phyloP scores from a whole-genome alignment of 2,329 filamentous ascomycete genomes.

The Scleromitrula shiraiana region DNA sequence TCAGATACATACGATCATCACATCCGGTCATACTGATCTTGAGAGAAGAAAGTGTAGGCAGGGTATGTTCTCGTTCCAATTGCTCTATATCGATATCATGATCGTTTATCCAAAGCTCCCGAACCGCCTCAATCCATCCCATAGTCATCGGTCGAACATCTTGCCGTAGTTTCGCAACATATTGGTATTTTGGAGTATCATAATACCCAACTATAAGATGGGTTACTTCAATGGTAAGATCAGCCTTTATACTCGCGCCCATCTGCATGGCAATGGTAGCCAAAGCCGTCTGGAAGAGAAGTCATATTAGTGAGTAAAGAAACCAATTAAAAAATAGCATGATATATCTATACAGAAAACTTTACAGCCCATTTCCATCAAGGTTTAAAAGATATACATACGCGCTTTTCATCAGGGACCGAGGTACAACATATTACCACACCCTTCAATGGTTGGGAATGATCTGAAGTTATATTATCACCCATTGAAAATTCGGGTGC shows the following conservation, averaged over 20 bases:
- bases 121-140: slow-evolving; percentile 78
- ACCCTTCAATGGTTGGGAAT: slow-evolving; percentile 47
- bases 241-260: slow-evolving; percentile 79
- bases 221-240: slow-evolving; percentile 92
- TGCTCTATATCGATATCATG: slow-evolving; percentile 63
- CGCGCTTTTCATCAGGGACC: slow-evolving; percentile 69
- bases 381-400: slow-evolving; percentile 35
- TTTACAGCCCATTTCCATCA: too few species aligned
- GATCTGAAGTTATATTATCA: slow-evolving; percentile 16
- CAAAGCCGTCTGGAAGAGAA: slow-evolving; percentile 40
- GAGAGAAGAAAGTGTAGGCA: slow-evolving; percentile 56
- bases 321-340: not conserved
- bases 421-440: slow-evolving; percentile 83
- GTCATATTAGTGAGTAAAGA: slow-evolving; percentile 1
- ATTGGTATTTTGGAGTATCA: slow-evolving; percentile 88
- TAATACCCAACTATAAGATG: slow-evolving; percentile 88
- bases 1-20: slow-evolving; percentile 48
- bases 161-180: slow-evolving; percentile 80
- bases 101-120: slow-evolving; percentile 72
- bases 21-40: slow-evolving; percentile 64
- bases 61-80: slow-evolving; percentile 58
- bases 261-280: slow-evolving; percentile 64
- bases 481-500: not conserved
- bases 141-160: slow-evolving; percentile 78
- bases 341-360: too few species aligned